These are phyloP conservation scores for Cerioporus squamosus DNA, from an alignment of 1,284 basidiomycete species.

Conservation along the genomic window DNA sequence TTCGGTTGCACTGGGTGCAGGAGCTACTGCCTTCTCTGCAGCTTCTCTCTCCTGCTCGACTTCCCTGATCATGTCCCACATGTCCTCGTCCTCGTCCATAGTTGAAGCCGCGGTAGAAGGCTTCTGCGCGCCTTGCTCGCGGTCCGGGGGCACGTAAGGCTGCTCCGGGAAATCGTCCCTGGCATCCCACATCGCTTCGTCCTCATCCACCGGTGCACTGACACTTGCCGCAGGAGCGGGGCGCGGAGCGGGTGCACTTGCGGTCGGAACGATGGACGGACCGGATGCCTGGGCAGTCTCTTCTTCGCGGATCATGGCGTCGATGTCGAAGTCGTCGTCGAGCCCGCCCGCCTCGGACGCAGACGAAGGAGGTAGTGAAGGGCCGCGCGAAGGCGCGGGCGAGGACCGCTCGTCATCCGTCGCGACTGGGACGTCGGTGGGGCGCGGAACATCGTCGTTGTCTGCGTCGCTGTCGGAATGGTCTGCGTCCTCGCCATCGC, in stretches of 20 bases:
- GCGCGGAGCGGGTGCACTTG: slow-evolving; percentile 10
- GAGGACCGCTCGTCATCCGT: slow-evolving; percentile 35
- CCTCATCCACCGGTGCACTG: slow-evolving; percentile 50
- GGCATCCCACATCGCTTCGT: slow-evolving; percentile 59
- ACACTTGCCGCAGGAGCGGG: background rate
- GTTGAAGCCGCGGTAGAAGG: background rate
- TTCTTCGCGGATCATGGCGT: slow-evolving; percentile 53
- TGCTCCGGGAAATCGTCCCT: slow-evolving; percentile 29
- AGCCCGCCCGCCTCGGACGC: slow-evolving; percentile 38
- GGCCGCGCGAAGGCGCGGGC: slow-evolving; percentile 36
- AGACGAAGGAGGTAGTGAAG: slow-evolving; percentile 50
- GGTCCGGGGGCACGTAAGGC: slow-evolving; percentile 14
- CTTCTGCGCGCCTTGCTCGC: background rate
- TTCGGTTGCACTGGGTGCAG: background rate
- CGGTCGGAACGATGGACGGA: background rate
- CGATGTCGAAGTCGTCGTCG: slow-evolving; percentile 61
- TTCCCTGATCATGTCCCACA: slow-evolving; percentile 72
- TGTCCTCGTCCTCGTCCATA: slow-evolving; percentile 58
- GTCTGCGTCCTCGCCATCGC: slow-evolving; percentile 36
- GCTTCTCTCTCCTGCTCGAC: slow-evolving; percentile 44
- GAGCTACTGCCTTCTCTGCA: slow-evolving; percentile 12
- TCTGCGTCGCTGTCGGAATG: slow-evolving; percentile 34
- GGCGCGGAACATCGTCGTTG: slow-evolving; percentile 10
- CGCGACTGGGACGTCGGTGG: slow-evolving; percentile 25
- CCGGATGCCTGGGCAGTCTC: slow-evolving; percentile 31